Evolutionary conservation across 352 stramenopile species (phyloP).

Genomic region (Globisporangium lucens): DNA sequence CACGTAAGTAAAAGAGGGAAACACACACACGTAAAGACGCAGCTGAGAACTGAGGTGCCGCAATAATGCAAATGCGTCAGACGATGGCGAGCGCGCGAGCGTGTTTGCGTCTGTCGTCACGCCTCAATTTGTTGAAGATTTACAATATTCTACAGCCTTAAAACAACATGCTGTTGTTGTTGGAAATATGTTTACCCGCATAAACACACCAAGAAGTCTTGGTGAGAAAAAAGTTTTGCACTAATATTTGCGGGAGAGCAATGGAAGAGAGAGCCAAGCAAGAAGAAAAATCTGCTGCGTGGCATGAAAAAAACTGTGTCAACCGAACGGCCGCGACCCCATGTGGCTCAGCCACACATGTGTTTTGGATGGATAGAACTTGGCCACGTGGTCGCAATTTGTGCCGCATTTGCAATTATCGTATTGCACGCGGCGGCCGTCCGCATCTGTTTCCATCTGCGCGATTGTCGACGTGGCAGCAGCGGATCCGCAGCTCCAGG

Average conservation of each 20-base stretch:
- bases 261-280: no score
- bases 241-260: no score
- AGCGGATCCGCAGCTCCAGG: not conserved
- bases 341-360: not conserved
- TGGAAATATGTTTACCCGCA: not conserved
- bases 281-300: not conserved
- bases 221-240: no score
- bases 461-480: conserved; percentile 1
- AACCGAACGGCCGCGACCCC: not conserved
- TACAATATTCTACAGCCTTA: not conserved
- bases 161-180: not conserved
- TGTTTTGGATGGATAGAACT: not conserved
- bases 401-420: not conserved
- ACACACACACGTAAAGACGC: not conserved
- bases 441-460: not conserved
- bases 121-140: conserved; percentile 5
- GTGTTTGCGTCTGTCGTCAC: not conserved
- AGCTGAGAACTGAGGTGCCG: not conserved
- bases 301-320: not conserved
- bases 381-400: not conserved
- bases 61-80: not conserved
- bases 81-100: not conserved
- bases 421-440: not conserved
- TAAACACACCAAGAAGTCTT: no score
- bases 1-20: not conserved